Percentiles rank a stretch among this genome's conserved stretches.
Conservation (phyloP, 306 rosid genomes). For the Medicago truncatula region DNA sequence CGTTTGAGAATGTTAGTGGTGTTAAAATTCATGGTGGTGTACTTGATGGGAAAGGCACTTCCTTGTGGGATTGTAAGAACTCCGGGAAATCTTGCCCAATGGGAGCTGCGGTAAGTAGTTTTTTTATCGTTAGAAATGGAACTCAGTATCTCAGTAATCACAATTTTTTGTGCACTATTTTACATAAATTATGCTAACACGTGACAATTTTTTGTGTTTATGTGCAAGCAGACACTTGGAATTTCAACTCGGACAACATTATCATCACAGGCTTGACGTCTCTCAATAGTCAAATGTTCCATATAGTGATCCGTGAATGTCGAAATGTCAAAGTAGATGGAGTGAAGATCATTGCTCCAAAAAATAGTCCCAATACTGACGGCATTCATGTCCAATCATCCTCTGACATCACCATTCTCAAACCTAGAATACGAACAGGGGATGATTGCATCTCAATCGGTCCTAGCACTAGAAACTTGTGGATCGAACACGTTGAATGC, state of each 20-base stretch:
- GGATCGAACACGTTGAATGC: slow-evolving; percentile 59
- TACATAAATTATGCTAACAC: no score
- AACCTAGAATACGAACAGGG: slow-evolving; percentile 57
- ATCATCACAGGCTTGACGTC: slow-evolving; percentile 48
- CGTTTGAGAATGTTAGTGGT: slow-evolving; percentile 45
- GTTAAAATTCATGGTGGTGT: slow-evolving; percentile 54
- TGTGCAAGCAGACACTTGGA: slow-evolving; percentile 55
- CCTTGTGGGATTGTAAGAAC: slow-evolving; percentile 57
- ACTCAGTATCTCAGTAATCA: no score
- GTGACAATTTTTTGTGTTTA: background rate
- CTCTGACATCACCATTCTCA: slow-evolving; percentile 41
- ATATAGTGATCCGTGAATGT: slow-evolving; percentile 50
- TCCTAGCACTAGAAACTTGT: slow-evolving; percentile 59
- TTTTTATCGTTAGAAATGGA: no score
- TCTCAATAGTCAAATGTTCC: slow-evolving; percentile 60
- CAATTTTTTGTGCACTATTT: no score
- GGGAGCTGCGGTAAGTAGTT: no score
- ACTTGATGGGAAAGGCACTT: slow-evolving; percentile 52
- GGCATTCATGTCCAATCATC: slow-evolving; percentile 72
- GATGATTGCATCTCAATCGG: slow-evolving; percentile 72
- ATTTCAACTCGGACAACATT: slow-evolving; percentile 54
- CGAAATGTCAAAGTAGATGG: slow-evolving; percentile 49
- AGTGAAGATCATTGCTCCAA: slow-evolving; percentile 43
- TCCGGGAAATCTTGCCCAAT: slow-evolving; percentile 43
- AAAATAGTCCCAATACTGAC: slow-evolving; percentile 69